phyloP scores from a whole-genome alignment of 2,329 filamentous ascomycete genomes.

The Stylonectria norvegica region DNA sequence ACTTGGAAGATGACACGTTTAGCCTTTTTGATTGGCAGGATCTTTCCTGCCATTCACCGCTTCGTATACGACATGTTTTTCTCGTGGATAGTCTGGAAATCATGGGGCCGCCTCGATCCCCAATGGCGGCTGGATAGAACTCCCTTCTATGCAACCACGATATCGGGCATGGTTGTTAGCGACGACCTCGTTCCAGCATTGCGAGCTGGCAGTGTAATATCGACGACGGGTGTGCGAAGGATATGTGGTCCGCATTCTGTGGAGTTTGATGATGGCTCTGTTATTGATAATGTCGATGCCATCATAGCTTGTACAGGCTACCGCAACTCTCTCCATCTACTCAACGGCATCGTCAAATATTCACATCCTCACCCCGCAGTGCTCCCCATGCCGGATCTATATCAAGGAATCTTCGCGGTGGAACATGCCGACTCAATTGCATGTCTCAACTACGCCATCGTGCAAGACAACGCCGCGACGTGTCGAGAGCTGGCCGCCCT shows the following conservation, averaged over 20 bases:
- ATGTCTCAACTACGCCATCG: conserved; percentile 34
- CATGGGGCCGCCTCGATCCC: conserved; percentile 18
- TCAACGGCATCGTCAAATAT: conserved; percentile 12
- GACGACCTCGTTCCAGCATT: conserved; percentile 19
- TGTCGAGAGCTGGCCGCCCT: conserved; percentile 40
- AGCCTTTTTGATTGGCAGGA: conserved; percentile 14
- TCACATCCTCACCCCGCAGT: conserved; percentile 9
- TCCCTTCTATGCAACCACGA: conserved; percentile 11
- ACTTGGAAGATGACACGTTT: conserved; percentile 19
- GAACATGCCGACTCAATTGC: conserved; percentile 39
- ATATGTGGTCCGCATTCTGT: conserved; percentile 18
- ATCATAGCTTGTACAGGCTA: conserved; percentile 35
- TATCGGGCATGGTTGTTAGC: conserved; percentile 15
- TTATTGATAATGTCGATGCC: conserved; percentile 24
- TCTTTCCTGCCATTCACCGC: conserved; percentile 12
- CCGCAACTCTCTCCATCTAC: conserved; percentile 20
- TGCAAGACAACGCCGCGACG: conserved; percentile 31
- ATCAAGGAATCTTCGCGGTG: conserved; percentile 40
- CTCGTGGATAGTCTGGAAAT: conserved; percentile 5
- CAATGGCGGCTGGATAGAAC: conserved; percentile 14
- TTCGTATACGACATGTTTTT: conserved; percentile 15
- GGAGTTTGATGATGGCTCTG: conserved; percentile 25
- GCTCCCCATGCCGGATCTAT: conserved; percentile 32
- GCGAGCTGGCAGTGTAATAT: conserved; percentile 8
- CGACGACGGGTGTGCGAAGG: conserved; percentile 4